Evolutionary conservation across 352 stramenopile species (phyloP).

Genomic region (Aphanomyces cochlioides): DNA sequence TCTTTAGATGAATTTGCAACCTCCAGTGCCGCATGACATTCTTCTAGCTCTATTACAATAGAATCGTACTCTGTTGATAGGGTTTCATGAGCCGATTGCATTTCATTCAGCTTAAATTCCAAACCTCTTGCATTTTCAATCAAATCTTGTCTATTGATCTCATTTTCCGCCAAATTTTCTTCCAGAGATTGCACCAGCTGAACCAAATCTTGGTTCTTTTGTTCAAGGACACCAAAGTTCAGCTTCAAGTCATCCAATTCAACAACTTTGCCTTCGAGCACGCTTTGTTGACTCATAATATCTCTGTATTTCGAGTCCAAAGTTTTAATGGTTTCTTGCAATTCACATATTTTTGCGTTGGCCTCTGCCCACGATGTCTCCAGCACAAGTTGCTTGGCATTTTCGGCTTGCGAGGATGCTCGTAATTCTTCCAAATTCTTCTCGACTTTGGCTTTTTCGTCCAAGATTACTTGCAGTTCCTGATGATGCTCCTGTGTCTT

Average conservation of each 20-base stretch:
- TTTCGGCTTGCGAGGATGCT: slow-evolving; percentile 40
- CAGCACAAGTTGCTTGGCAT: slow-evolving; percentile 36
- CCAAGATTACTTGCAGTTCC: slow-evolving; percentile 41
- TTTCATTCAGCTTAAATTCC: too few relatives aligned
- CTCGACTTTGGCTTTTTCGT: slow-evolving; percentile 42
- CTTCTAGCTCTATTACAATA: too few relatives aligned
- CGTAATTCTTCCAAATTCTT: slow-evolving; percentile 54
- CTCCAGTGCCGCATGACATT: too few relatives aligned
- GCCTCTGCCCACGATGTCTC: slow-evolving; percentile 29
- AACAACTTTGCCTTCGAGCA: slow-evolving; percentile 43
- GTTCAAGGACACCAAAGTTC: too few relatives aligned
- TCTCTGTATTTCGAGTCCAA: slow-evolving; percentile 43
- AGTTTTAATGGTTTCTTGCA: slow-evolving; percentile 49
- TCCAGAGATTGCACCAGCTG: too few relatives aligned
- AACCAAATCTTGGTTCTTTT: too few relatives aligned
- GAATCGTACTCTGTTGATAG: too few relatives aligned
- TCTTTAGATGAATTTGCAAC: too few relatives aligned
- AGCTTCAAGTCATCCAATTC: slow-evolving; percentile 30
- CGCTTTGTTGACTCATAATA: slow-evolving; percentile 48
- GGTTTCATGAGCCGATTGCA: too few relatives aligned
- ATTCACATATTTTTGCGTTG: slow-evolving; percentile 30
- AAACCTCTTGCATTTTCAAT: too few relatives aligned
- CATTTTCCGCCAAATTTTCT: too few relatives aligned
- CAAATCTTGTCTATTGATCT: too few relatives aligned
- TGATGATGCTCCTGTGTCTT: not conserved